Percentiles rank a stretch among this genome's conserved stretches.
These are phyloP conservation scores for Dothidotthia symphoricarpi DNA, from an alignment of 2,329 filamentous ascomycete genomes.

Conservation along the genomic window DNA sequence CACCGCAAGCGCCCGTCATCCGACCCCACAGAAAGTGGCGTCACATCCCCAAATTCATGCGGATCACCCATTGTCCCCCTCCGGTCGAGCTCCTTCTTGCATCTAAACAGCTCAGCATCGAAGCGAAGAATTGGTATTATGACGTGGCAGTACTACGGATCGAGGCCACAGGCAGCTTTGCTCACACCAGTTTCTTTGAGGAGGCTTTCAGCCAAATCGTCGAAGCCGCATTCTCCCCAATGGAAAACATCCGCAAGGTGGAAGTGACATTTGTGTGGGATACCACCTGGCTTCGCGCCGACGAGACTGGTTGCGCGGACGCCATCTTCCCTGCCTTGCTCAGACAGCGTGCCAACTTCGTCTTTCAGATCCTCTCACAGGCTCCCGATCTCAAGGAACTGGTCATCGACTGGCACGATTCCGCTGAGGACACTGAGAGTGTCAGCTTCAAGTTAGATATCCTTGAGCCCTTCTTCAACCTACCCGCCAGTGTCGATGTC, in stretches of 20 bases:
- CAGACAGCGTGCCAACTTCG: constrained; percentile 22
- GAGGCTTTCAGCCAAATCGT: constrained; percentile 27
- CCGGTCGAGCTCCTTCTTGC: constrained; percentile 29
- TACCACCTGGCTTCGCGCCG: constrained; percentile 30
- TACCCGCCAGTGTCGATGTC: constrained; percentile 22
- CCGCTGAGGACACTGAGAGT: constrained; percentile 24
- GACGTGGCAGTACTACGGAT: constrained; percentile 30
- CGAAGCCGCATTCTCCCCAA: constrained; percentile 33
- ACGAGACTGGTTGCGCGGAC: constrained; percentile 13
- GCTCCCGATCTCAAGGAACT: constrained; percentile 30
- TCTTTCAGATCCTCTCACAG: constrained; percentile 23
- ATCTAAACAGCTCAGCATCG: constrained; percentile 28
- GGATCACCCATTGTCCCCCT: constrained; percentile 31
- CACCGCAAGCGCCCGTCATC: constrained; percentile 14
- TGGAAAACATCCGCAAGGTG: constrained; percentile 36
- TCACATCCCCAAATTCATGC: constrained; percentile 36
- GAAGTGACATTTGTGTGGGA: constrained; percentile 38
- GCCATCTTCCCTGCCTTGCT: constrained; percentile 31
- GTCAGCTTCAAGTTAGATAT: constrained; percentile 22
- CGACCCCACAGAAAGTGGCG: constrained; percentile 30
- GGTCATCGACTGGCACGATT: constrained; percentile 36
- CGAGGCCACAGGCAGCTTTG: constrained; percentile 35
- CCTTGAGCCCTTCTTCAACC: constrained; percentile 21
- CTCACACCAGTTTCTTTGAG: constrained; percentile 36
- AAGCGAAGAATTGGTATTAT: constrained; percentile 38